phyloP scores from a whole-genome alignment of 177 flowering plant genomes.

The Vitis hybrid region DNA sequence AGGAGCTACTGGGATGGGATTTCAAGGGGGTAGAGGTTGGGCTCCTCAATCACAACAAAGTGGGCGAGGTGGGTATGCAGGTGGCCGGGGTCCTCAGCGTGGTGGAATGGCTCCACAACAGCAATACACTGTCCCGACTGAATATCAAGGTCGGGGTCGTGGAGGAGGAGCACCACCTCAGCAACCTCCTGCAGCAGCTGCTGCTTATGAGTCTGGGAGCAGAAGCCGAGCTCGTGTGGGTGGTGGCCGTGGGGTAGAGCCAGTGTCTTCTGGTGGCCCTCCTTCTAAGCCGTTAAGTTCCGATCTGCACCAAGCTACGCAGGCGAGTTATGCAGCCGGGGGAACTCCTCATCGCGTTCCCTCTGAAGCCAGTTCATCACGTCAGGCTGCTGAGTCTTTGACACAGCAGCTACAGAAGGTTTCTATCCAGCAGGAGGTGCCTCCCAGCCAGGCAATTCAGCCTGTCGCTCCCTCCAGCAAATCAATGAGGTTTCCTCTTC shows the following conservation, averaged over 20 bases:
- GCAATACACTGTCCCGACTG: conserved; percentile 43
- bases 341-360: conserved; percentile 32
- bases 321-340: conserved; percentile 45
- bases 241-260: conserved; percentile 43
- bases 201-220: background rate
- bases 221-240: conserved; percentile 34
- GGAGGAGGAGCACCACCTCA: conserved; percentile 40
- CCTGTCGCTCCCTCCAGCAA: conserved; percentile 61
- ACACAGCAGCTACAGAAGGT: conserved; percentile 40
- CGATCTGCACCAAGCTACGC: conserved; percentile 99
- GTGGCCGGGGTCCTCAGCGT: conserved; percentile 38
- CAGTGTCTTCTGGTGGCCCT: conserved; percentile 45
- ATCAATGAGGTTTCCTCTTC: conserved; percentile 70
- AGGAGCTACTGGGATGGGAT: conserved; percentile 32
- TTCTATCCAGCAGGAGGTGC: conserved; percentile 35
- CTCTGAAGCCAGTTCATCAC: conserved; percentile 46
- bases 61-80: conserved; percentile 46
- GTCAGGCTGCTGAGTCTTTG: conserved; percentile 31
- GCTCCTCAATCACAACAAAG: conserved; percentile 48
- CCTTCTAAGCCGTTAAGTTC: conserved; percentile 59
- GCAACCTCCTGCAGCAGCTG: conserved; percentile 29
- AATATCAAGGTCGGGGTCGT: conserved; percentile 45
- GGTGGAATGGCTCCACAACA: conserved; percentile 54
- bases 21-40: conserved; percentile 62
- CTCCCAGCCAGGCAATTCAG: conserved; percentile 40